Evolutionary conservation across 345 rosid genomes (phyloP), one percentile per base, ranked within the genome.

Genomic region (Eucalyptus sideroxylon): DNA sequence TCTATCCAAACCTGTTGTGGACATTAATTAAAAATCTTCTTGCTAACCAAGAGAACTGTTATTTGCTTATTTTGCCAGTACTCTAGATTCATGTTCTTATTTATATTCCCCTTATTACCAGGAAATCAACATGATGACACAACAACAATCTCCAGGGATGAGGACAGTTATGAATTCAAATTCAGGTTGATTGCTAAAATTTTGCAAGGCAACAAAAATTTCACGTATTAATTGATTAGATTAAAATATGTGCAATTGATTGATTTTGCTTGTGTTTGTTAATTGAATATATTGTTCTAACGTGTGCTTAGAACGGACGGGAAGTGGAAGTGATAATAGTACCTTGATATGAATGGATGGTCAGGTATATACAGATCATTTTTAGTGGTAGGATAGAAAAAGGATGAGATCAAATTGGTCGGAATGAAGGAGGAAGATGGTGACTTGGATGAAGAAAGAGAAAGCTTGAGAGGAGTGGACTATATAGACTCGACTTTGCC

Each of bases 61-160:
- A 23, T 34, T 69, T 69, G 44, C 44, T 16, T 34, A 31, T 31
- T 86, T 50, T 50, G 16, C 87, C 31, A 60, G 42, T 44, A 56
- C n/a, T 34, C 82, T 12, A 34, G 44, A 69, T 69, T 69, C 24
- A 69, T 69, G 11, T 69, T 69, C 82, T 69, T 16, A 23, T 31
- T 34, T 69, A 37, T 88, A 65, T 90, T 87, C 27, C 45, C 15
- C 53, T 50, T 62, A 60, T 53, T 77, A 92, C 89, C 93, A 97
- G 98, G 96, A 93, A 87, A 86, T 91, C 88, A 87, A 42, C 87
- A 81, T 90, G 88, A 86, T 31, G 50, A 77, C 88, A 89, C 87
- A 34, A 31, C 12, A 34, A 40, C 81, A 69, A 16, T 31, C 81
- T 69, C 51, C 51, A 50, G 1, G 51, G 53, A 50, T 6, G 53